Base-by-base conservation (phyloP, 2,329 filamentous ascomycete species). In the Trichoderma guizhouense region DNA sequence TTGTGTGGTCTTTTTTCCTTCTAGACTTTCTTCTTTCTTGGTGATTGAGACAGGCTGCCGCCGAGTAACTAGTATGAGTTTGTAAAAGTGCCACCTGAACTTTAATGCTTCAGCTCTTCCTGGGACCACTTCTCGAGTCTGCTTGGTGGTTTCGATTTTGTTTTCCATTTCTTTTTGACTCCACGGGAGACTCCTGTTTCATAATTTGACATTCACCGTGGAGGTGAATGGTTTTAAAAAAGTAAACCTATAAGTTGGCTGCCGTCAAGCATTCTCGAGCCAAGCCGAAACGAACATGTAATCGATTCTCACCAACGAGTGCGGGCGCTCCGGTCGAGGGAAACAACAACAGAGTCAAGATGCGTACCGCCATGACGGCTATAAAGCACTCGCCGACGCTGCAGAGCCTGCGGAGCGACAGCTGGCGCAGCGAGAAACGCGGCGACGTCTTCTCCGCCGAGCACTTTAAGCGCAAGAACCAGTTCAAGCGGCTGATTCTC, bases 401-500 rank as follows among this genome's bases (percentile, higher is more conserved):
- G 28, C 15, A 65, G 15, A 72, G 71, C 70, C 34, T 36, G 70
- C 55, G 64, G 12, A 62, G 57, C 53, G 69, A 66, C 7, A 63
- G 72, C 79, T 74, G 74, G 69, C 62, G 72, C 36, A 76, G 74
- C 39, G 74, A 76, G 4, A 53, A 34, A 7, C 69, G 69, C 26
- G 57, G 32, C 47, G 69, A 66, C 7, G 47, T 71, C 79, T 74
- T 75, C 72, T 68, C 74, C 15, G 75, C 73, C 32, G 74, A 76
- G 69, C 72, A 69, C 11, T 76, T 77, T 24, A 58, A 74, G 69
- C 74, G 63, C 55, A 15, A 73, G 24, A 69, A 43, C 8, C 77
- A 78, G 71, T 69, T 77, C 24, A 74, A 72, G 18, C 67, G 67
- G 21, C 70, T 78, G 53, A 53, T 76, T 3, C 51, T 72, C 30